Conservation (phyloP, 2,329 filamentous ascomycete genomes). For the Blumeria hordei region DNA sequence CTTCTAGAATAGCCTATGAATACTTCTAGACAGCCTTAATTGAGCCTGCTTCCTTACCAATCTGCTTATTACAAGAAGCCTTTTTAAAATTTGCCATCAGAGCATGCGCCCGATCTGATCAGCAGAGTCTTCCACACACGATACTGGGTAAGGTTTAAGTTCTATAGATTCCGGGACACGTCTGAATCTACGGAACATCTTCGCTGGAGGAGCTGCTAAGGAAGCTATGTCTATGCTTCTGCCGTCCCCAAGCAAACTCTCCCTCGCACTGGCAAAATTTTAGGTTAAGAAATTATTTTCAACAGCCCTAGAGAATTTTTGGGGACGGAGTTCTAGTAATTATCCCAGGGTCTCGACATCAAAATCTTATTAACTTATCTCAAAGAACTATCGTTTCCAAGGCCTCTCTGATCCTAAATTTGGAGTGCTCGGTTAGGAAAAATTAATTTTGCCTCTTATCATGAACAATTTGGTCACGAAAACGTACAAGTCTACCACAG, state of each 20-base stretch:
- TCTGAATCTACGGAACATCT: too few relatives aligned
- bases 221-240: not conserved
- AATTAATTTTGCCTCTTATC: not conserved
- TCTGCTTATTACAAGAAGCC: not conserved
- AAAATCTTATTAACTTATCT: not conserved
- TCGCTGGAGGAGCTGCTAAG: not conserved
- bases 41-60: not conserved
- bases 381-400: not conserved
- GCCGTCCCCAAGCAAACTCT: not conserved
- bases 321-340: not conserved
- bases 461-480: not conserved
- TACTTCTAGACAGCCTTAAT: not conserved
- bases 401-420: not conserved
- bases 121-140: not conserved
- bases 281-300: not conserved
- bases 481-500: not conserved
- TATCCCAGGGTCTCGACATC: not conserved
- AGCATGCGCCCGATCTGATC: not conserved
- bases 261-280: not conserved
- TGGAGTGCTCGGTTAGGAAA: not conserved
- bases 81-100: not conserved
- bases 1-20: not conserved
- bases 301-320: not conserved
- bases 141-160: not conserved
- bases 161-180: not conserved